Percentiles rank a stretch among this genome's conserved stretches.
Evolutionary conservation across 2,329 filamentous ascomycete species (phyloP).

Genomic region (Monosporascus ibericus): DNA sequence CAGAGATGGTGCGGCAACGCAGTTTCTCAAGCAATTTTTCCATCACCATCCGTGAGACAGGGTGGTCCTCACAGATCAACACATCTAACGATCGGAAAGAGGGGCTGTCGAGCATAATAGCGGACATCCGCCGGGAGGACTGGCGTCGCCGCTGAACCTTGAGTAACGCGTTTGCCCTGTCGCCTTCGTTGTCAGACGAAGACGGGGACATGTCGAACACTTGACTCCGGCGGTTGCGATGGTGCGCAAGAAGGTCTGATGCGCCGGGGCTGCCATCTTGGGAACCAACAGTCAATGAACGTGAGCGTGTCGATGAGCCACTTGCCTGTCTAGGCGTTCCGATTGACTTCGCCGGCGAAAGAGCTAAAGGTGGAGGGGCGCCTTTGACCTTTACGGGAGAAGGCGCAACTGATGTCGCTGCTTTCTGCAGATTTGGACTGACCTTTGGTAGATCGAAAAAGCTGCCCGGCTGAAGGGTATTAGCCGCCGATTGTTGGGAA

Average conservation of each 20-base stretch:
- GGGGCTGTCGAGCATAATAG: conserved; percentile 80
- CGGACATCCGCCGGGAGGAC: conserved; percentile 88
- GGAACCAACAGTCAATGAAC: conserved; percentile 89
- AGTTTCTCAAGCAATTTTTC: conserved; percentile 94
- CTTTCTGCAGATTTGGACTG: conserved; percentile 53
- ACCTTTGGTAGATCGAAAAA: conserved; percentile 67
- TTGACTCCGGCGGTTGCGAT: conserved; percentile 88
- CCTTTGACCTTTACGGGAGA: conserved; percentile 53
- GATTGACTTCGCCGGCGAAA: conserved; percentile 58
- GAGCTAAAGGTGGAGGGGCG: conserved; percentile 40
- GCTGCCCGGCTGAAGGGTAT: conserved; percentile 62
- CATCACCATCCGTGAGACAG: conserved; percentile 97
- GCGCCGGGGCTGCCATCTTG: conserved; percentile 79
- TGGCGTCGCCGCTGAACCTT: conserved; percentile 92
- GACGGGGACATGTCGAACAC: conserved; percentile 96
- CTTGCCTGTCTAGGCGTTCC: conserved; percentile 56
- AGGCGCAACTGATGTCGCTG: conserved; percentile 46
- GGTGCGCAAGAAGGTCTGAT: conserved; percentile 62
- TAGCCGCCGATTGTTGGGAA: conserved; percentile 65
- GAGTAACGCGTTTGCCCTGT: conserved; percentile 81
- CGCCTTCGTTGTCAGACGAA: conserved; percentile 94
- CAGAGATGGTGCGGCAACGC: conserved; percentile 87
- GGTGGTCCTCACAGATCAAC: conserved; percentile 95
- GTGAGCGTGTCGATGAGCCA: conserved; percentile 61
- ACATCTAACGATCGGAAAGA: conserved; percentile 88